Percentiles rank a stretch among this genome's conserved stretches.
Conservation (phyloP, 1,139 yeast species). For the Saccharomycopsis hybrid region DNA sequence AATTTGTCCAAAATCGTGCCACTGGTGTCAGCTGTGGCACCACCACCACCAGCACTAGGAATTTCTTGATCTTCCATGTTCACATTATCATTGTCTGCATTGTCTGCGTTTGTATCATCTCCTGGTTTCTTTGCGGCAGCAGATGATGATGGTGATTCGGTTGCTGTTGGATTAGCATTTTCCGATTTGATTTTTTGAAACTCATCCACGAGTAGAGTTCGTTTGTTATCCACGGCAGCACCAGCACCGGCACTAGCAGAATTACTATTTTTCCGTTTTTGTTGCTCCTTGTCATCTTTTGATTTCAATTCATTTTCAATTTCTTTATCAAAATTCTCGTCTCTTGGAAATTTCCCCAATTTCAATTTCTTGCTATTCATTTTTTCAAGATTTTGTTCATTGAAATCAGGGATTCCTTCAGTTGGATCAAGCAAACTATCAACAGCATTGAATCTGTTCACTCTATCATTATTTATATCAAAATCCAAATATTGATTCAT, state of each 20-base stretch:
- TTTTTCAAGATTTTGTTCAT: slow-evolving; percentile 24
- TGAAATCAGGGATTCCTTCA: slow-evolving; percentile 32
- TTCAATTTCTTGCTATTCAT: slow-evolving; percentile 70
- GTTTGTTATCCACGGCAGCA: slow-evolving; percentile 24
- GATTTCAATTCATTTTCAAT: slow-evolving; percentile 76
- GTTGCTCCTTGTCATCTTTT: slow-evolving; percentile 51
- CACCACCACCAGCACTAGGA: neutral
- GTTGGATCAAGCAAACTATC: slow-evolving; percentile 18
- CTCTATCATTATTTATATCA: slow-evolving; percentile 41
- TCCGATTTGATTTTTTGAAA: slow-evolving; percentile 38
- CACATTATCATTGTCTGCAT: slow-evolving; percentile 16
- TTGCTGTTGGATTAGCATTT: slow-evolving; percentile 22
- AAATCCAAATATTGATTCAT: slow-evolving; percentile 77
- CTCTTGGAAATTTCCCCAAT: slow-evolving; percentile 79
- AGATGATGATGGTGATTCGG: neutral
- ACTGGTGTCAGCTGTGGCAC: slow-evolving; percentile 4
- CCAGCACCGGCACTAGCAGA: slow-evolving; percentile 27
- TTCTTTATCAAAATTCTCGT: slow-evolving; percentile 78
- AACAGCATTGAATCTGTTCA: slow-evolving; percentile 33
- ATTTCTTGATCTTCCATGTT: slow-evolving; percentile 17
- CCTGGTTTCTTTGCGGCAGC: slow-evolving; percentile 1
- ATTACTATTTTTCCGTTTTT: slow-evolving; percentile 19
- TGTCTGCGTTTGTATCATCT: slow-evolving; percentile 6
- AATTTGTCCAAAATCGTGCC: slow-evolving; percentile 22
- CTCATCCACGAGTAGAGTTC: slow-evolving; percentile 39